Evolutionary conservation across 2,329 filamentous ascomycete species (phyloP).

Genomic region (Penicillium concentricum): DNA sequence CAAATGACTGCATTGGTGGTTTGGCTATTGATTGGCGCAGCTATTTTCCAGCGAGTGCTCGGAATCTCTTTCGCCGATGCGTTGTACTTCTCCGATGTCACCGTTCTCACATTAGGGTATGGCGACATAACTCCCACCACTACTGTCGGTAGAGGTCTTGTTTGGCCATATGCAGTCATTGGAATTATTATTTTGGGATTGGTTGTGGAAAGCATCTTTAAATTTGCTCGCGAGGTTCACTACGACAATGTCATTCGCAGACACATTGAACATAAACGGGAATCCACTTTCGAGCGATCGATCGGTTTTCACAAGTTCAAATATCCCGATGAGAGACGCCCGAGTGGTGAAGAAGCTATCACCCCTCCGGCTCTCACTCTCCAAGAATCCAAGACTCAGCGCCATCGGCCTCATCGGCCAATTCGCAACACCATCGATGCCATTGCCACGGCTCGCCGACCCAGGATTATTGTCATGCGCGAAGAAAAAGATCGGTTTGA

Average conservation of each 20-base stretch:
- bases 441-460: conserved; percentile 25
- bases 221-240: conserved; percentile 59
- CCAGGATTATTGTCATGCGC: conserved; percentile 57
- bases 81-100: conserved; percentile 76
- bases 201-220: conserved; percentile 76
- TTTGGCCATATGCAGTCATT: conserved; percentile 80
- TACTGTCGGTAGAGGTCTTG: conserved; percentile 63
- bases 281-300: conserved; percentile 54
- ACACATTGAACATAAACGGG: conserved; percentile 56
- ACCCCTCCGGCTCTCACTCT: neutral
- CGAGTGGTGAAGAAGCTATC: neutral
- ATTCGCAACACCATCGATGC: conserved; percentile 27
- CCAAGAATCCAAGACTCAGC: conserved; percentile 4
- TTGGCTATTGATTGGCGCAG: conserved; percentile 75
- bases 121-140: conserved; percentile 60
- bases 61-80: conserved; percentile 74
- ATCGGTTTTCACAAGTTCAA: conserved; percentile 41
- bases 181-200: conserved; percentile 84
- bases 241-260: conserved; percentile 62
- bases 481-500: conserved; percentile 70
- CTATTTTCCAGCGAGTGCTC: conserved; percentile 71
- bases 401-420: conserved; percentile 11
- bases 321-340: conserved; percentile 21
- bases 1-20: conserved; percentile 84
- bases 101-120: conserved; percentile 61